Evolutionary conservation across 768 basidiomycete genomes (phyloP), one percentile per base, ranked within the genome.

Genomic region (Tulasnella sp.): DNA sequence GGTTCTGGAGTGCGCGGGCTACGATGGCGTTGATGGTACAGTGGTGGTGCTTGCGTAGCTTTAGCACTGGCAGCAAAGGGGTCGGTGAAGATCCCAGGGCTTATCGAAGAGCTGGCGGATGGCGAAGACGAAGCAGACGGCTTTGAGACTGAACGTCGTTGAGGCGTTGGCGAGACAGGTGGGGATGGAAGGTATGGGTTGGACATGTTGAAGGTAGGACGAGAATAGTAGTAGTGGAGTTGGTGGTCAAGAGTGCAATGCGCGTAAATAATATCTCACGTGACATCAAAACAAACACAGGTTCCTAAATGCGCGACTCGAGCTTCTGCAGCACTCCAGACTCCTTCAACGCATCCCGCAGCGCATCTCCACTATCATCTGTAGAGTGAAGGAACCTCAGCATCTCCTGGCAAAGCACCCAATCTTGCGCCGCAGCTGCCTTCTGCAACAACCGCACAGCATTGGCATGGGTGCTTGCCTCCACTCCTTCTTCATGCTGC

Each of bases 371-470:
- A 0, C 90, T 89, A 54, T 96, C 93, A 81, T 98, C 97, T 71
- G 97, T 92, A 70, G 93, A 96, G 81, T 92, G 93, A 69, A 99
- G 83, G 84, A 99, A 99, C 25, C 97, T 90, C 19, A 98, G 84
- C 17, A 99, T 86, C 81, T 99, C 97, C 76, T 93, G 89, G 83
- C 93, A 97, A 14, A 99, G 85, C 80, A 93, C 90, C 91, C 92
- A 97, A 72, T 97, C 94, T 77, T 91, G 89, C 4, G 87, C 89
- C 8, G 88, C 87, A 25, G 94, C 86, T 9, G 96, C 96, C 76
- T 87, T 87, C 69, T 87, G 88, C 71, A 99, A 84, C 31, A 99
- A 85, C 45, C 93, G 88, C 34, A 94, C 88, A 3, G 92, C 94
- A 80, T 98, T 94, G 42, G 86, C 87, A 80, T 90, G 84, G 5